phyloP scores from a whole-genome alignment of 148 eudicot genomes.

The Agrostemma githago region DNA sequence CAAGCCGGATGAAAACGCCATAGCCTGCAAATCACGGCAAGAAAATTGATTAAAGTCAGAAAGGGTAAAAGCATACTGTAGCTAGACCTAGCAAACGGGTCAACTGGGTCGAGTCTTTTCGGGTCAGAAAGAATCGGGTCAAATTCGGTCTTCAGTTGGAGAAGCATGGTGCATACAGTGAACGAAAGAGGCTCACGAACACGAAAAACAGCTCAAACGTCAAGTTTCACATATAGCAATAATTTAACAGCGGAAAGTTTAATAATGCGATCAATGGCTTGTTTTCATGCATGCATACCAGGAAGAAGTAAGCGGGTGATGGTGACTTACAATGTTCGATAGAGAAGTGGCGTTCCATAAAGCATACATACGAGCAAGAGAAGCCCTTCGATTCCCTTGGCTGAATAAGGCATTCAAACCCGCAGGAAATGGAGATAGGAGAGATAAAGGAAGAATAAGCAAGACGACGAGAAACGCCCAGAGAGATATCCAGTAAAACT shows the following conservation, averaged over 20 bases:
- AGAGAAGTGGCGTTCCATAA: slow-evolving; percentile 78
- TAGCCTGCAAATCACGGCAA: slow-evolving; percentile 39
- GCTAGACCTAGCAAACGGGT: background rate
- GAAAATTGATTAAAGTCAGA: slow-evolving; percentile 8
- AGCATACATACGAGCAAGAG: slow-evolving; percentile 80
- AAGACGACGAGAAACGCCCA: slow-evolving; percentile 71
- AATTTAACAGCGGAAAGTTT: no score
- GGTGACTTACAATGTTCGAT: slow-evolving; percentile 62
- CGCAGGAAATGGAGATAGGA: slow-evolving; percentile 78
- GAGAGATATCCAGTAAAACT: slow-evolving; percentile 75
- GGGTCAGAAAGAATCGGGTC: no score
- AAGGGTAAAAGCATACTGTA: background rate
- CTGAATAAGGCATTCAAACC: slow-evolving; percentile 81
- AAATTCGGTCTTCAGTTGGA: no score
- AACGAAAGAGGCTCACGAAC: no score
- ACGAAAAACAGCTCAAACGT: no score
- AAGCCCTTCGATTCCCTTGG: slow-evolving; percentile 61
- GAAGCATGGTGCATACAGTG: background rate
- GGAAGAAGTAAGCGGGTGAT: background rate
- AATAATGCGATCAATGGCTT: no score
- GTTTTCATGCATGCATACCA: background rate
- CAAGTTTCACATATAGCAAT: no score
- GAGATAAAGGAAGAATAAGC: slow-evolving; percentile 77
- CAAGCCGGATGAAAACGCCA: slow-evolving; percentile 57
- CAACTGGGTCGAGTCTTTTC: no score